These are phyloP conservation scores for Gymnopilus junonius DNA, from an alignment of 768 basidiomycete species.

Conservation along the genomic window DNA sequence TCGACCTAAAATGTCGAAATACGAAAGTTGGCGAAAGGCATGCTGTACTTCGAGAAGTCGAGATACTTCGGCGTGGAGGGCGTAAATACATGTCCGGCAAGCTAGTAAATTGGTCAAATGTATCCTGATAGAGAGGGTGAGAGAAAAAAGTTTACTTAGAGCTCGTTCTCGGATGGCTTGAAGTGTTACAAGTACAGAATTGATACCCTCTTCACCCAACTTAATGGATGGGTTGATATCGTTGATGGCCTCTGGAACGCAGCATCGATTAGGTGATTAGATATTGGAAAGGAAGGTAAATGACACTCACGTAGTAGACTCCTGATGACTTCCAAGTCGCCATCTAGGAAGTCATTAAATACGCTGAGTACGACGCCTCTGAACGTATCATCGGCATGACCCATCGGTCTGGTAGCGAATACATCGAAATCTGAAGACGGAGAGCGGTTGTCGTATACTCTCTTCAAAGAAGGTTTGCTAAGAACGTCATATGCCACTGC, in stretches of 20 bases:
- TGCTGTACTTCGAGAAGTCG: slow-evolving; percentile 84
- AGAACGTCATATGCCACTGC: slow-evolving; percentile 84
- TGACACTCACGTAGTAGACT: slow-evolving; percentile 65
- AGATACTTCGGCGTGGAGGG: slow-evolving; percentile 73
- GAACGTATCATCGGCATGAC: slow-evolving; percentile 80
- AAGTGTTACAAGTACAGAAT: slow-evolving; percentile 72
- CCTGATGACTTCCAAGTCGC: slow-evolving; percentile 85
- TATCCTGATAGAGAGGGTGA: not conserved
- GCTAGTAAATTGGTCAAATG: slow-evolving; percentile 43
- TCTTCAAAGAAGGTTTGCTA: slow-evolving; percentile 69
- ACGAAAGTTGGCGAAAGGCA: slow-evolving; percentile 74
- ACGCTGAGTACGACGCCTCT: slow-evolving; percentile 73
- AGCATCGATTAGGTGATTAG: not conserved
- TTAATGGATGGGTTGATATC: slow-evolving; percentile 80
- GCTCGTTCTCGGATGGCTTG: slow-evolving; percentile 74
- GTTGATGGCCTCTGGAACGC: slow-evolving; percentile 69
- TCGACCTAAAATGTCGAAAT: slow-evolving; percentile 77
- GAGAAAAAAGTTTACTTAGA: slow-evolving; percentile 57
- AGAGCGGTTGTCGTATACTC: slow-evolving; percentile 67
- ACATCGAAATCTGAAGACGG: slow-evolving; percentile 53
- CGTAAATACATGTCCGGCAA: slow-evolving; percentile 76
- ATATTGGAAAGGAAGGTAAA: not conserved
- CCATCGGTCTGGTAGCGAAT: slow-evolving; percentile 53
- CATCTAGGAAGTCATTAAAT: slow-evolving; percentile 83
- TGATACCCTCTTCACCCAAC: slow-evolving; percentile 79